Evolutionary conservation across 192 early-diverging fungal species (phyloP), one percentile per base, ranked within the genome.

Genomic region (Allomyces arbusculus): DNA sequence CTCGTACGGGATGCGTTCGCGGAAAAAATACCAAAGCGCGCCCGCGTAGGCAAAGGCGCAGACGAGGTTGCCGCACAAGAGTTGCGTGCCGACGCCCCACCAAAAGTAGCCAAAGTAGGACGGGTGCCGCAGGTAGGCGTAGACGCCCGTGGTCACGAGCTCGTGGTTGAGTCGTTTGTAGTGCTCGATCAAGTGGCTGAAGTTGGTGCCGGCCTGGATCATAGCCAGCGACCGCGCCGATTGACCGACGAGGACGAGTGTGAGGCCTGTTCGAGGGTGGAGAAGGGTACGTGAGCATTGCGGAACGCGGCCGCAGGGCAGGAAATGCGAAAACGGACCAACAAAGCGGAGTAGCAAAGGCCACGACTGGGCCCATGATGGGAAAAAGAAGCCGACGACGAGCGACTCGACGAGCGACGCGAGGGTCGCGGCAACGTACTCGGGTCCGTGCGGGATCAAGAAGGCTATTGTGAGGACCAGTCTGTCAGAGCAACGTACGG

Each of bases 31-130:
- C 24, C 80, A 71, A 19, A 97, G 70, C 9, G 73, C 89, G 5
- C 71, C 72, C 6, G 78, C 70, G 74, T 87, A 95, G 10, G 75
- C 79, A 10, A 81, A 65, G n/a, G 83, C 66, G 33, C 85, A 87
- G 11, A 95, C 66, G 0, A 88, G 89, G 72, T 97, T 97, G 50
- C 78, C 76, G 62, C 93, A 74, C 67, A 90, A 69, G 8, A 90
- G 28, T 68, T 95, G 92, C 20, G 87, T 80, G 23, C 85, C 83
- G 12, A 88, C 61, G 4, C 83, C 91, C 91, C 91, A 97, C 71
- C 89, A 87, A 69, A 89, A 96, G 72, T 95, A 97, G 28, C 88
- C 92, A 68, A 93, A 90, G 68, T 97, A 97, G 14, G 91, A 87
- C 14, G 95, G 95, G 69, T 97, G 95, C 23, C 95, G 84, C 71